phyloP scores from a whole-genome alignment of 108 stramenopile genomes.

The Cylindrotheca closterium region DNA sequence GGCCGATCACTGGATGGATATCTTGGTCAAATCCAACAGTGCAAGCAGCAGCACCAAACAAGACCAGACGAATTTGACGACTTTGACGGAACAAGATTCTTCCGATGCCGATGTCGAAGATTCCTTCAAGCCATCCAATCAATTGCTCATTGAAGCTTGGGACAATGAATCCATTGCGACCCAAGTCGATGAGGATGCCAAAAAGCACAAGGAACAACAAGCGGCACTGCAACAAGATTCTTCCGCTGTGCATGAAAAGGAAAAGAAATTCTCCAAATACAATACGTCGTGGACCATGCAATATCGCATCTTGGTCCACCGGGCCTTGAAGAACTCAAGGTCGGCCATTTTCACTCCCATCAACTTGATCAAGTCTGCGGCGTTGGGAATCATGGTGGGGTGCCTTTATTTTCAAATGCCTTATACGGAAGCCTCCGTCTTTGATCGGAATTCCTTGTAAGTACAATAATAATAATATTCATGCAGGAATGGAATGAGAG shows the following conservation, averaged over 20 bases:
- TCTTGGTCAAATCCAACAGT: slow-evolving; percentile 35
- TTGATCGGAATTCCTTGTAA: slow-evolving; percentile 43
- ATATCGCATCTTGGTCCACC: slow-evolving; percentile 54
- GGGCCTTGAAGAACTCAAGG: slow-evolving; percentile 63
- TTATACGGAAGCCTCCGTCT: slow-evolving; percentile 53
- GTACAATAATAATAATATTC: background rate
- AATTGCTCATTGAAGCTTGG: slow-evolving; percentile 56
- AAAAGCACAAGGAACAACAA: background rate
- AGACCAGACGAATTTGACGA: slow-evolving; percentile 2
- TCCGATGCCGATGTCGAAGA: background rate
- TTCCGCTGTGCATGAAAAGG: slow-evolving; percentile 14
- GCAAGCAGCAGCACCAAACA: background rate
- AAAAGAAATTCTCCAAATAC: slow-evolving; percentile 37
- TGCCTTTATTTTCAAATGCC: slow-evolving; percentile 60
- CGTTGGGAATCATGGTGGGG: slow-evolving; percentile 55
- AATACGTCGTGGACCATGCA: slow-evolving; percentile 61
- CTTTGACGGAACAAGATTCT: background rate
- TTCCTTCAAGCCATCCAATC: slow-evolving; percentile 13
- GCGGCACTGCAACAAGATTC: background rate
- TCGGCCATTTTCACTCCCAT: slow-evolving; percentile 68
- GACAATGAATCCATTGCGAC: slow-evolving; percentile 48
- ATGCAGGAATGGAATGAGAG: no score
- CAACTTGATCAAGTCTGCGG: slow-evolving; percentile 66
- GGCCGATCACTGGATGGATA: slow-evolving; percentile 82
- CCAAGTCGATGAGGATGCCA: slow-evolving; percentile 34